Percentiles rank a stretch among this genome's conserved stretches.
Conservation (phyloP, 768 basidiomycete species). For the Pleurotus eryngii region DNA sequence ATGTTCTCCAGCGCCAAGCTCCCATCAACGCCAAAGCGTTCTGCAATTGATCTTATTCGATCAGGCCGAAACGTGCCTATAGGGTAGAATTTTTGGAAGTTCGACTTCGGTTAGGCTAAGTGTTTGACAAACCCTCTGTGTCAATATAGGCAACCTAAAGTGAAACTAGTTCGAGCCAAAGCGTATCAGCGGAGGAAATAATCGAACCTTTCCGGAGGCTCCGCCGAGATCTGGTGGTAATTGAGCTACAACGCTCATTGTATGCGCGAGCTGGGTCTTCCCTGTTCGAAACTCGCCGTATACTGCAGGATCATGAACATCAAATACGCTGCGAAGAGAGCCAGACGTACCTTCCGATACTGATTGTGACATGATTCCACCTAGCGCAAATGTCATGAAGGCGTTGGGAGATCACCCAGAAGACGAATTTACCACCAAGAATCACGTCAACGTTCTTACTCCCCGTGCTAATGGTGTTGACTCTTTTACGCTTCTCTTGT, state of each 20-base stretch:
- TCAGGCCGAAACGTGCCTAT: slow-evolving; percentile 93
- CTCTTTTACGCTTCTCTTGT: slow-evolving; percentile 80
- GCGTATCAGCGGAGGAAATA: no score
- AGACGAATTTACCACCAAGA: slow-evolving; percentile 62
- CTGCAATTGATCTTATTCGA: slow-evolving; percentile 85
- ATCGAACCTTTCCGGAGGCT: slow-evolving; percentile 75
- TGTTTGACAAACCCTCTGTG: slow-evolving; percentile 58
- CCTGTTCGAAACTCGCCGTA: slow-evolving; percentile 97
- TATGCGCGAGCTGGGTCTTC: slow-evolving; percentile 94
- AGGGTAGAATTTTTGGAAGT: slow-evolving; percentile 1
- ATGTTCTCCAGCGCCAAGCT: slow-evolving; percentile 86
- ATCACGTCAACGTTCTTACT: slow-evolving; percentile 89
- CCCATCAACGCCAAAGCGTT: slow-evolving; percentile 91
- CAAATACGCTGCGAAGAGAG: background rate
- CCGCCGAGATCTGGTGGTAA: slow-evolving; percentile 89
- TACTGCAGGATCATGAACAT: slow-evolving; percentile 40
- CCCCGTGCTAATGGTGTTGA: slow-evolving; percentile 84
- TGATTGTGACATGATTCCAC: slow-evolving; percentile 88
- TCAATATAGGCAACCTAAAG: slow-evolving; percentile 86
- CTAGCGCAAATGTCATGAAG: slow-evolving; percentile 32
- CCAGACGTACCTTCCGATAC: slow-evolving; percentile 74
- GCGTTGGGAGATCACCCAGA: background rate
- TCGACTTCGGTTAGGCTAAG: slow-evolving; percentile 9
- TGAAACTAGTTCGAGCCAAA: background rate
- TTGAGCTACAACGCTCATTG: slow-evolving; percentile 88